These are phyloP conservation scores for Alternaria conjuncta DNA, from an alignment of 2,329 filamentous ascomycete genomes.

Conservation along the genomic window DNA sequence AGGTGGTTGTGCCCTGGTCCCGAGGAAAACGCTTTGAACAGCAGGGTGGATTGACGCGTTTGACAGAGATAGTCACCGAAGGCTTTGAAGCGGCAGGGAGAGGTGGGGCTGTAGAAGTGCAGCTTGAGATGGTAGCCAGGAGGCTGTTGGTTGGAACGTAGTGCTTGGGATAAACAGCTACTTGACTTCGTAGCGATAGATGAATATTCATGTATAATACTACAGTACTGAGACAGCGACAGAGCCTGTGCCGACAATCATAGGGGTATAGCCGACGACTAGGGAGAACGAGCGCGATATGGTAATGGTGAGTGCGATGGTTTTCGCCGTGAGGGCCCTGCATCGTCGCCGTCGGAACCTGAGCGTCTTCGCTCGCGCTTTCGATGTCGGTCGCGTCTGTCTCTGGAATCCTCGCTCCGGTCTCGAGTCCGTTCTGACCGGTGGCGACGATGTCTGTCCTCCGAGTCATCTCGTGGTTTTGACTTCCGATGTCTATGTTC, in stretches of 20 bases:
- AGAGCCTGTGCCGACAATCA: neutral
- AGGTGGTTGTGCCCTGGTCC: neutral
- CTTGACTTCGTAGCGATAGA: neutral
- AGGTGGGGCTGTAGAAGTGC: neutral
- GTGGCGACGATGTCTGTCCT: constrained; percentile 15
- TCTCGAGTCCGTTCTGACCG: constrained; percentile 22
- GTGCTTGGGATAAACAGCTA: neutral
- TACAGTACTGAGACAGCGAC: neutral
- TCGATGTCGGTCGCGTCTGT: constrained; percentile 14
- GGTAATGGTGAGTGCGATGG: constrained; percentile 23
- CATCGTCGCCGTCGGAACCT: constrained; percentile 11
- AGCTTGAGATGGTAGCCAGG: neutral
- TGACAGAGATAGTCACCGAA: neutral
- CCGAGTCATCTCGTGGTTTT: constrained; percentile 15
- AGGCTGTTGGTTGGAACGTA: neutral
- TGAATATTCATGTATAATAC: neutral
- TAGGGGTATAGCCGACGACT: neutral
- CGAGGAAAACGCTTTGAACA: neutral
- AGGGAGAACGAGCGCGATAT: constrained; percentile 27
- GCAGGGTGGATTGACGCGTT: neutral
- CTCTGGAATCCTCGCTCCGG: constrained; percentile 14
- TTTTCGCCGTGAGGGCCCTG: constrained; percentile 14
- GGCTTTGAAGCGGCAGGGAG: neutral
- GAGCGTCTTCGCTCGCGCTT: constrained; percentile 15
- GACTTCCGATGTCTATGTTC: constrained; percentile 7